Percentiles rank a stretch among this genome's conserved stretches.
phyloP scores from a whole-genome alignment of 2,329 filamentous ascomycete genomes.

The Verticillium klebahnii region DNA sequence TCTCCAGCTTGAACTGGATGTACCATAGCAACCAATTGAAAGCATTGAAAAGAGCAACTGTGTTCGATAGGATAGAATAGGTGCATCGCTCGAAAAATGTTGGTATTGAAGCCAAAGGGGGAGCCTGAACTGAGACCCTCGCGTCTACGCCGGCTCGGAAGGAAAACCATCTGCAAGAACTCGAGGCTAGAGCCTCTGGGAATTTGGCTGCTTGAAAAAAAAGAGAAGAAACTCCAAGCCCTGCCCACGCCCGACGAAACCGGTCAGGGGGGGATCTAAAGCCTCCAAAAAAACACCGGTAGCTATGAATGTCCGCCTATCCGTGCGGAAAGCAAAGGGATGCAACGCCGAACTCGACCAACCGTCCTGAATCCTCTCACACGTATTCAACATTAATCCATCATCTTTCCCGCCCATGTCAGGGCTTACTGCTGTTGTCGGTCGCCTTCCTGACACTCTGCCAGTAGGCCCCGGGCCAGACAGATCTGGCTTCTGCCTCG shows the following conservation, averaged over 20 bases:
- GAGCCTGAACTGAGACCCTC: neutral
- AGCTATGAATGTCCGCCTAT: neutral
- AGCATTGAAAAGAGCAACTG: neutral
- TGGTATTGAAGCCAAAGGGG: neutral
- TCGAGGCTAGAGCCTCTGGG: neutral
- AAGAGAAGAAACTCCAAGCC: neutral
- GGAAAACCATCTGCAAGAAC: neutral
- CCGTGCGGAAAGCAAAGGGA: neutral
- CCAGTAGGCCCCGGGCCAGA: slow-evolving; percentile 61
- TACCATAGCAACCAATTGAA: neutral
- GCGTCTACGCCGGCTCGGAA: neutral
- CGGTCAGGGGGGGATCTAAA: neutral
- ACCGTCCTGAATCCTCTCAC: neutral
- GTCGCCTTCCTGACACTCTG: slow-evolving; percentile 51
- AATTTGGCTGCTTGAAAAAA: neutral
- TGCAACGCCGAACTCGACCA: neutral
- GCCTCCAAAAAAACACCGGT: neutral
- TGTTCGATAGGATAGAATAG: neutral
- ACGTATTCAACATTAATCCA: slow-evolving; percentile 8
- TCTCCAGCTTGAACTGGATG: neutral
- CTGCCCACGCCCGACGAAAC: neutral
- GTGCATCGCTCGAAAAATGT: neutral
- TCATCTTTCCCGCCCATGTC: neutral
- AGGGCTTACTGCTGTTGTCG: slow-evolving; percentile 20
- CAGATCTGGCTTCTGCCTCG: slow-evolving; percentile 48